Evolutionary conservation across 1,284 basidiomycete genomes (phyloP), one percentile per base, ranked within the genome.

Genomic region (Agaricales sp.): DNA sequence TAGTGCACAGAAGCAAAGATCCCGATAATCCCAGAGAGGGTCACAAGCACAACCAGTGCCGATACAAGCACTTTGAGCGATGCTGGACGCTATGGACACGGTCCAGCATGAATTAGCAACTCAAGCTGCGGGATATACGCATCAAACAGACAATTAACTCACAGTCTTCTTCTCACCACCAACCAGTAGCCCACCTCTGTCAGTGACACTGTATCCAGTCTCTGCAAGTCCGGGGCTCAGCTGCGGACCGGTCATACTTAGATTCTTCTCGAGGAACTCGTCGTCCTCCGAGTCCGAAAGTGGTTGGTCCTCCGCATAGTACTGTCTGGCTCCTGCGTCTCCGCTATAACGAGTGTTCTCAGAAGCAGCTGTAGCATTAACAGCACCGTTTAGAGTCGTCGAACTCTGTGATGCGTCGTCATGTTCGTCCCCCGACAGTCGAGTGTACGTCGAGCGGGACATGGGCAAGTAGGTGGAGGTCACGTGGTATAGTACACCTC

Each of bases 1-100:
- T 89, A 90, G 2, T 76, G 73, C 46, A 72, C 68, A 0, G 84
- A 85, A n/a, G 86, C 82, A 56, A 87, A 72, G 20, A 86, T 64
- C 2, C 86, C 87, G 52, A 90, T 80, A 20, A 78, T 57, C 1
- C 68, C 70, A 2, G 85, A 75, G 45, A 82, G 60, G 11, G 71
- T 56, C 20, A 88, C 68, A 13, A 87, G 66, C 1, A 67, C 65
- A 23, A 59, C 67, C 26, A 89, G 68, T 30, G 69, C 63, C 43
- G 78, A 66, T 44, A 83, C 63, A 26, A 87, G 70, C 52, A 69
- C 72, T 50, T 74, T 72, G 24, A 82, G 59, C 3, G 78, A 73
- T 2, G 72, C 67, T 16, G 69, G 64, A 48, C 70, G 66, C 69
- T 75, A 43, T n/a, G 6, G 14, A 2, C n/a, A n/a, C n/a, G n/a